Evolutionary conservation across 2,329 filamentous ascomycete genomes (phyloP).

Genomic region (Emmonsiellopsis sp.): DNA sequence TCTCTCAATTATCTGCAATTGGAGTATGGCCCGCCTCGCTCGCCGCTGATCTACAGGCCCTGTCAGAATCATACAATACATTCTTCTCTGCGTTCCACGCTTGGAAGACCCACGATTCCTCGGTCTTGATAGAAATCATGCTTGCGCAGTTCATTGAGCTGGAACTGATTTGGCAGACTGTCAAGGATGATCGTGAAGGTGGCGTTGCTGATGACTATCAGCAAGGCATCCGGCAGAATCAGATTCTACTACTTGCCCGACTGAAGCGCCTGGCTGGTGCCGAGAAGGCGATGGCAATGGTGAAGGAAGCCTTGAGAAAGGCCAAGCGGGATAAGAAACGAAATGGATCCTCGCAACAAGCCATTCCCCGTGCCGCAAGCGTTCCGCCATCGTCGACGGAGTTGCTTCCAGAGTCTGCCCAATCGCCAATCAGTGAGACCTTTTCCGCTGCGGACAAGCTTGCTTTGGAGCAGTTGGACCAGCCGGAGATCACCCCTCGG

Average conservation of each 20-base stretch:
- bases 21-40: conserved; percentile 32
- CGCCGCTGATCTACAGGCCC: conserved; percentile 37
- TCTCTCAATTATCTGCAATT: conserved; percentile 40
- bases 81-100: conserved; percentile 56
- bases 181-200: conserved; percentile 53
- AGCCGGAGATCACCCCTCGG: conserved; percentile 27
- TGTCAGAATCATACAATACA: conserved; percentile 49
- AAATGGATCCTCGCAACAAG: conserved; percentile 44
- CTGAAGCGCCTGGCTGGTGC: conserved; percentile 55
- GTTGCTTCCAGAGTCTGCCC: conserved; percentile 27
- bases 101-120: conserved; percentile 57
- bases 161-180: conserved; percentile 58
- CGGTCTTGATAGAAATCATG: conserved; percentile 56
- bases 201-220: conserved; percentile 55
- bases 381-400: conserved; percentile 25
- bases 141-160: conserved; percentile 57
- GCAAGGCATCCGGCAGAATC: conserved; percentile 57
- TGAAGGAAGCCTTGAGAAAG: conserved; percentile 53
- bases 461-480: conserved; percentile 27
- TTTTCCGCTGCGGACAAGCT: conserved; percentile 25
- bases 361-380: conserved; percentile 48
- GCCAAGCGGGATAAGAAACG: conserved; percentile 45
- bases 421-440: conserved; percentile 32
- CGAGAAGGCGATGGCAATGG: conserved; percentile 51
- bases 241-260: conserved; percentile 52